Conservation (phyloP, 495 filamentous ascomycete genomes). For the Xylaria longipes region DNA sequence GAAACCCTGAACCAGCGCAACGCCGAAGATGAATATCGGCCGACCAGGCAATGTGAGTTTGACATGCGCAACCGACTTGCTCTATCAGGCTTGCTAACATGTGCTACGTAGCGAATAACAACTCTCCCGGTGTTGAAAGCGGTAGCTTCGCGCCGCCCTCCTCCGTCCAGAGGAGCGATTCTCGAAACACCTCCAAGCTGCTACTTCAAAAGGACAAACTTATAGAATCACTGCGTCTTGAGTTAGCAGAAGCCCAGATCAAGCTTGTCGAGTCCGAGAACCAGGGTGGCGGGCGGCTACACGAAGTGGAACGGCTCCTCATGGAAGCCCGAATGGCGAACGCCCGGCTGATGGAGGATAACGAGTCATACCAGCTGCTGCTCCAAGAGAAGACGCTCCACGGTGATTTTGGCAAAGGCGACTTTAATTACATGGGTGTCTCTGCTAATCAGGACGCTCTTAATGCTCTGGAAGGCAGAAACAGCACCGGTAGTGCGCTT, state of each 20-base stretch:
- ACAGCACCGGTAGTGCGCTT: slow-evolving; percentile 45
- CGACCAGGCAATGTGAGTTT: slow-evolving; percentile 73
- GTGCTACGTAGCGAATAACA: slow-evolving; percentile 52
- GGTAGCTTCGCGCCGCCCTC: slow-evolving; percentile 89
- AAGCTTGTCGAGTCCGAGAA: slow-evolving; percentile 95
- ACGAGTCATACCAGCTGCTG: slow-evolving; percentile 95
- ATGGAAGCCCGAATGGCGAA: slow-evolving; percentile 93
- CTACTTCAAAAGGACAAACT: slow-evolving; percentile 94
- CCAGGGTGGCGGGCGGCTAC: slow-evolving; percentile 80
- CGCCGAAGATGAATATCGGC: slow-evolving; percentile 66
- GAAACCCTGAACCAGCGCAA: slow-evolving; percentile 81
- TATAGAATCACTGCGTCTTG: slow-evolving; percentile 88
- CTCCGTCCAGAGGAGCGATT: slow-evolving; percentile 78
- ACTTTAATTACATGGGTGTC: slow-evolving; percentile 72
- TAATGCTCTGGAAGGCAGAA: slow-evolving; percentile 60
- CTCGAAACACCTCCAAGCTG: slow-evolving; percentile 84
- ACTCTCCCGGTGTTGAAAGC: slow-evolving; percentile 62
- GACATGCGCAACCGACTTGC: not conserved
- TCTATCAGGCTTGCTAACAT: slow-evolving; percentile 22
- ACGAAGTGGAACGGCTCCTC: slow-evolving; percentile 85
- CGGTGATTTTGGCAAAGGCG: slow-evolving; percentile 86
- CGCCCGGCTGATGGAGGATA: slow-evolving; percentile 95
- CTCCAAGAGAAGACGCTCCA: slow-evolving; percentile 92
- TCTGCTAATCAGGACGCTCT: slow-evolving; percentile 62
- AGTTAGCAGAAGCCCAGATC: slow-evolving; percentile 93